phyloP scores from a whole-genome alignment of 805 yeast species.

The Yarrowia hollandica region DNA sequence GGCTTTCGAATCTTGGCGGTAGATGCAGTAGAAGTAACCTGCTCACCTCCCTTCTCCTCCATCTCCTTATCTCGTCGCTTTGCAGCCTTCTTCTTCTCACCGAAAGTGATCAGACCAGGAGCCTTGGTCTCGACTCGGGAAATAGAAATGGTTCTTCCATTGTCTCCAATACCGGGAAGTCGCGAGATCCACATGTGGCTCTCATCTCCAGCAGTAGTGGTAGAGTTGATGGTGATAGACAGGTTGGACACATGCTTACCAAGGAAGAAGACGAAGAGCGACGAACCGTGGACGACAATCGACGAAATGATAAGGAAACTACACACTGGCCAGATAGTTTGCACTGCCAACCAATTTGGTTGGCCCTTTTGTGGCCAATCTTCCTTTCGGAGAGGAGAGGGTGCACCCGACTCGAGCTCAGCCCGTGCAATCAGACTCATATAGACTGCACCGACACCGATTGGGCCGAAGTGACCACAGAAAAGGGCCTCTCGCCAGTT shows the following conservation, averaged over 20 bases:
- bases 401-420: constrained; percentile 60
- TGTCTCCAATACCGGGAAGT: constrained; percentile 72
- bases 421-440: constrained; percentile 78
- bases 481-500: constrained; percentile 93
- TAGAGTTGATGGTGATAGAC: constrained; percentile 88
- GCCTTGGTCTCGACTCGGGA: constrained; percentile 76
- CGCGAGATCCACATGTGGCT: constrained; percentile 78
- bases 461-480: constrained; percentile 95
- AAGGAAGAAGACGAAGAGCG: constrained; percentile 72
- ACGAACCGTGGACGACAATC: constrained; percentile 86
- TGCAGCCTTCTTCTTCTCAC: constrained; percentile 36
- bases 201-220: constrained; percentile 60
- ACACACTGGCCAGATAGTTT: constrained; percentile 77
- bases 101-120: constrained; percentile 36
- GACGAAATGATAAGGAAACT: constrained; percentile 79
- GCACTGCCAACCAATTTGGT: constrained; percentile 59
- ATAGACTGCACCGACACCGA: constrained; percentile 91
- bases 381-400: constrained; percentile 54
- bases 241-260: constrained; percentile 89
- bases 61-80: background rate
- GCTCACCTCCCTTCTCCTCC: background rate
- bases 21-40: background rate
- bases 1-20: constrained; percentile 3
- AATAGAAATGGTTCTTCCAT: constrained; percentile 74
- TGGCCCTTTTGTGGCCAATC: constrained; percentile 47